Evolutionary conservation across 768 basidiomycete species (phyloP).

Genomic region (Terana coerulea): DNA sequence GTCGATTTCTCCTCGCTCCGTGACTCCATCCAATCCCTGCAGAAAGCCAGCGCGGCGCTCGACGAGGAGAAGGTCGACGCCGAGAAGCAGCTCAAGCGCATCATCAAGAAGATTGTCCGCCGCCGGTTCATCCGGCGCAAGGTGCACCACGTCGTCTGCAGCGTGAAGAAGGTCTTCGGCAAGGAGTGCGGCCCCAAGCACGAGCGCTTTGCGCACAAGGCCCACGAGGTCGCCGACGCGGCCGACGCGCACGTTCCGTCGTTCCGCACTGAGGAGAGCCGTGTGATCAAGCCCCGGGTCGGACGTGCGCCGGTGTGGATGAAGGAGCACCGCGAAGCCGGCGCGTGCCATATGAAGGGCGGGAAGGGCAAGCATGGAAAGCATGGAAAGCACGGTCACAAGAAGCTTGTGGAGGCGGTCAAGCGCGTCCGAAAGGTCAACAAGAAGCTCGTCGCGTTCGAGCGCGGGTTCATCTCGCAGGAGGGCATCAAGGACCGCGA

Average conservation of each 20-base stretch:
- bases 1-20: conserved; percentile 42
- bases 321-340: conserved; percentile 22
- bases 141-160: conserved; percentile 30
- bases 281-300: conserved; percentile 18
- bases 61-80: conserved; percentile 58
- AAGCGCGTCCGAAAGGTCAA: conserved; percentile 59
- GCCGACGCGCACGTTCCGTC: conserved; percentile 12
- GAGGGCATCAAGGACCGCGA: conserved; percentile 75
- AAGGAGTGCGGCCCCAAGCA: conserved; percentile 27
- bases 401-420: conserved; percentile 51
- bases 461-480: conserved; percentile 76
- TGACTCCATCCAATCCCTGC: conserved; percentile 42
- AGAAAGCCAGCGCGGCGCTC: conserved; percentile 47
- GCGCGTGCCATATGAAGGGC: background rate
- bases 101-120: conserved; percentile 33
- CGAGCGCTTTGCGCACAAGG: background rate
- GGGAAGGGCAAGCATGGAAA: background rate
- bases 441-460: conserved; percentile 65
- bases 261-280: conserved; percentile 7
- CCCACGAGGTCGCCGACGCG: background rate
- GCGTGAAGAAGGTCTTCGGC: conserved; percentile 36
- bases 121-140: conserved; percentile 12
- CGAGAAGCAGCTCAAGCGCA: conserved; percentile 45
- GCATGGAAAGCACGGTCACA: conserved; percentile 19
- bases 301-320: conserved; percentile 25